Evolutionary conservation across 768 basidiomycete species (phyloP).

Genomic region (Suillus subaureus): DNA sequence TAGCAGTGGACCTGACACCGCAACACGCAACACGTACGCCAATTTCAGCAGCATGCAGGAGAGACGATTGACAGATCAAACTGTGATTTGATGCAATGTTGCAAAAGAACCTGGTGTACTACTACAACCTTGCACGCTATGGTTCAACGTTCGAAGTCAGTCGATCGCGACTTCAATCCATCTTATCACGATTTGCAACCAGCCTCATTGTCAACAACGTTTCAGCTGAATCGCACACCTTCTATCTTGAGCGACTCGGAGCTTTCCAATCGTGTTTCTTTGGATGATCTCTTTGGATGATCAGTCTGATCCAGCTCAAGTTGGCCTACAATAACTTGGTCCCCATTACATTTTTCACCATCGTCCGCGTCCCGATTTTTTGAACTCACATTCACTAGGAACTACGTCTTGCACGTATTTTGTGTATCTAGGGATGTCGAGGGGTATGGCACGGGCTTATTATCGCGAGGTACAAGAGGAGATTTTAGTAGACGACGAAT

Average conservation of each 20-base stretch:
- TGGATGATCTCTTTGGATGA: constrained; percentile 1
- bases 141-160: not conserved
- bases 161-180: not conserved
- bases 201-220: constrained; percentile 1
- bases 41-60: not conserved
- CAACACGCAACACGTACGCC: not conserved
- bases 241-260: constrained; percentile 3
- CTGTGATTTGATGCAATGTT: not conserved
- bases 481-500: not conserved
- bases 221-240: not conserved
- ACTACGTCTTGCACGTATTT: not conserved
- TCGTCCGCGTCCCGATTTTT: not conserved
- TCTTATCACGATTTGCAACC: not conserved
- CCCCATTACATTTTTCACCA: not conserved
- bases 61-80: not conserved
- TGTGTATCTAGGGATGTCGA: not conserved
- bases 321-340: not conserved
- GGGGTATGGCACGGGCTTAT: not conserved
- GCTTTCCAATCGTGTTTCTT: constrained; percentile 1
- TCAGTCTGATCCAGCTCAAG: not conserved
- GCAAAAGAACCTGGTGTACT: not conserved
- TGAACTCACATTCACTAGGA: not conserved
- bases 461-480: constrained; percentile 3
- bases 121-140: not conserved
- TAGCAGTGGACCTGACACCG: not conserved